phyloP scores from a whole-genome alignment of 2,329 filamentous ascomycete species.

The Scortechinia acanthostroma region DNA sequence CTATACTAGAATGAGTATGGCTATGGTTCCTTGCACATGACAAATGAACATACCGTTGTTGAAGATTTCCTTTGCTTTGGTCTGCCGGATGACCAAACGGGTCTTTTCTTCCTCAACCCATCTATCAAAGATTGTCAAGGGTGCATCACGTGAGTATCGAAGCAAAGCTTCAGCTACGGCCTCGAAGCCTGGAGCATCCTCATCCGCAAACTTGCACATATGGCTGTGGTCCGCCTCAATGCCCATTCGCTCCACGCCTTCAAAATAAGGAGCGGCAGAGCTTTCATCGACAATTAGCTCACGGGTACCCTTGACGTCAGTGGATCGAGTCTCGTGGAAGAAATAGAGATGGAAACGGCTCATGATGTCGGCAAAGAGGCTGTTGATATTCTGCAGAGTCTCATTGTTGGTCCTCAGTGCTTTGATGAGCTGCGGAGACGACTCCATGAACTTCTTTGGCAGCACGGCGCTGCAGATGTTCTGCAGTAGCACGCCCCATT shows the following conservation, averaged over 20 bases:
- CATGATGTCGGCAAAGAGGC: constrained; percentile 65
- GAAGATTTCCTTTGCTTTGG: constrained; percentile 24
- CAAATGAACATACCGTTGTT: constrained; percentile 11
- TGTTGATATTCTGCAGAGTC: constrained; percentile 68
- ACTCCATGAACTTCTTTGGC: constrained; percentile 60
- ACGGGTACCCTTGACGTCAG: constrained; percentile 57
- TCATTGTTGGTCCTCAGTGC: constrained; percentile 71
- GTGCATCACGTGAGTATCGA: constrained; percentile 45
- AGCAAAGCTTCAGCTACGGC: constrained; percentile 38
- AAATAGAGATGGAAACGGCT: constrained; percentile 68
- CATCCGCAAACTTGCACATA: constrained; percentile 67
- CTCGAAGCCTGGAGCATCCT: constrained; percentile 57
- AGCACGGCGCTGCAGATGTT: constrained; percentile 59
- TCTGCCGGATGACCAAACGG: constrained; percentile 21
- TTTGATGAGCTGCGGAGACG: constrained; percentile 60
- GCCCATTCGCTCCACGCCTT: constrained; percentile 67
- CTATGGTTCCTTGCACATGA: too few species aligned
- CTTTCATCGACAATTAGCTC: constrained; percentile 61
- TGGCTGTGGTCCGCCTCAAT: constrained; percentile 66
- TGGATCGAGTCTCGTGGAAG: constrained; percentile 70
- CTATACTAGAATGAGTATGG: too few species aligned
- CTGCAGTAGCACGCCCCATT: constrained; percentile 63
- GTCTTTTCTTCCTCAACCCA: constrained; percentile 49
- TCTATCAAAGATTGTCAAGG: constrained; percentile 40
- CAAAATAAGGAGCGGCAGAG: constrained; percentile 63